These are phyloP conservation scores for Skeletonema marinoi DNA, from an alignment of 108 stramenopile species.

Conservation along the genomic window DNA sequence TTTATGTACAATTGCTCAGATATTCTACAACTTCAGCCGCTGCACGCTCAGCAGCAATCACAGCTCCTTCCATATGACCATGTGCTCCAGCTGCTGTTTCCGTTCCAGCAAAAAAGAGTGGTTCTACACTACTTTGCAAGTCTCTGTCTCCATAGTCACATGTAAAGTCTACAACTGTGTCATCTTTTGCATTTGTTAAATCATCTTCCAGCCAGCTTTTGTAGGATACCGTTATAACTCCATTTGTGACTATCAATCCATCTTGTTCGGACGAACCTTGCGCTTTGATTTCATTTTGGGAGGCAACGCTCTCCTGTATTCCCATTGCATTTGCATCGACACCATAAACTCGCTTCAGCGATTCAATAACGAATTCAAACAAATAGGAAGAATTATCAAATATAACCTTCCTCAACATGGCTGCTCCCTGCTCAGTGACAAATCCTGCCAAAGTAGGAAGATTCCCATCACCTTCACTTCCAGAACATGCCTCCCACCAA, in stretches of 20 bases:
- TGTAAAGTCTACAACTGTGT: neutral
- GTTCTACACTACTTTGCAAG: constrained; percentile 7
- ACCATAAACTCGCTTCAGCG: constrained; percentile 9
- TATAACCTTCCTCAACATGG: neutral
- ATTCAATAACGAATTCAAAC: constrained; percentile 15
- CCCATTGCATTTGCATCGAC: constrained; percentile 15
- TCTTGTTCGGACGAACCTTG: constrained; percentile 1
- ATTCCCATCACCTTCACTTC: constrained; percentile 11
- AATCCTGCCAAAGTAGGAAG: constrained; percentile 21
- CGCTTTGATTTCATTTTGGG: neutral
- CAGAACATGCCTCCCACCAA: constrained; percentile 34
- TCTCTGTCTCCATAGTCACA: constrained; percentile 15
- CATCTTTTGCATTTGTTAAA: constrained; percentile 7
- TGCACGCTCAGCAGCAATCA: constrained; percentile 15
- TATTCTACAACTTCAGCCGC: constrained; percentile 15
- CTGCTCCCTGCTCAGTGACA: constrained; percentile 13
- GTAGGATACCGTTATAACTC: constrained; percentile 14
- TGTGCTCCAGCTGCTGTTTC: constrained; percentile 12
- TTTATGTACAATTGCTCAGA: neutral
- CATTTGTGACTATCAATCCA: constrained; percentile 7
- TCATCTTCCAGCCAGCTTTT: constrained; percentile 25
- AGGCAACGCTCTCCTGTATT: neutral
- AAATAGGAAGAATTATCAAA: neutral
- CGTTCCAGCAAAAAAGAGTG: constrained; percentile 22
- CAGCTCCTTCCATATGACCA: constrained; percentile 21